Evolutionary conservation across 2,329 filamentous ascomycete species (phyloP).

Genomic region (Ceratocystis alfenasii): DNA sequence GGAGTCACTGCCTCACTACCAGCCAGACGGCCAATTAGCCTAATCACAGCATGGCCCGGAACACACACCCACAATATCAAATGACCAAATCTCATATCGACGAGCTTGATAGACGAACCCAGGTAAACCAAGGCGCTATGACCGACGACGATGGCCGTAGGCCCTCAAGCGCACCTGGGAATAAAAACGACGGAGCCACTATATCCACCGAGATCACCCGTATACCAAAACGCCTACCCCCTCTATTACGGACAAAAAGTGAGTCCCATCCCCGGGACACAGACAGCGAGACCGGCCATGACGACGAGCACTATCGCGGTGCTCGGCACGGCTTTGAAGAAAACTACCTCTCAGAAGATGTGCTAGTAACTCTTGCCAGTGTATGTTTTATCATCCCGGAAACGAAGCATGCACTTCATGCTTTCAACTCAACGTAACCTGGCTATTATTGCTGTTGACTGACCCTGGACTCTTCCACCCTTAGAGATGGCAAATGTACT

Average conservation of each 20-base stretch:
- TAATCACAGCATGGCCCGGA: slow-evolving; percentile 3
- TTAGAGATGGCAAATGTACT: slow-evolving; percentile 99
- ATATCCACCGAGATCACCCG: slow-evolving; percentile 29
- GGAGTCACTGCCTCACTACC: neutral
- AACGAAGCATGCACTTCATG: neutral
- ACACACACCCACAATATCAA: neutral
- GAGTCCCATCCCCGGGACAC: slow-evolving; percentile 38
- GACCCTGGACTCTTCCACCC: slow-evolving; percentile 13
- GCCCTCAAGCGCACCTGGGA: slow-evolving; percentile 37
- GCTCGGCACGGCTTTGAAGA: slow-evolving; percentile 82
- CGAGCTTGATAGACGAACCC: neutral
- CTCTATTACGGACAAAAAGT: slow-evolving; percentile 46
- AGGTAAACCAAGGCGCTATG: neutral
- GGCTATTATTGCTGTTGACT: neutral
- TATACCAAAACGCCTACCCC: slow-evolving; percentile 34
- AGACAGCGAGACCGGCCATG: slow-evolving; percentile 33
- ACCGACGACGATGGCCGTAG: slow-evolving; percentile 29
- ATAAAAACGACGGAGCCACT: slow-evolving; percentile 30
- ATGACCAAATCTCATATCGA: slow-evolving; percentile 1
- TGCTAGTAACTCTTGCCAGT: slow-evolving; percentile 70
- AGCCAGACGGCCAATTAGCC: neutral
- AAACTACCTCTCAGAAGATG: slow-evolving; percentile 82
- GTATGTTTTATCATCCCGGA: slow-evolving; percentile 38
- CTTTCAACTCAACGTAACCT: slow-evolving; percentile 8
- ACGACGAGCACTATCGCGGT: slow-evolving; percentile 42